Percentiles rank a stretch among this genome's conserved stretches.
phyloP scores from a whole-genome alignment of 1,284 basidiomycete species.

The Ceratobasidium sp. region DNA sequence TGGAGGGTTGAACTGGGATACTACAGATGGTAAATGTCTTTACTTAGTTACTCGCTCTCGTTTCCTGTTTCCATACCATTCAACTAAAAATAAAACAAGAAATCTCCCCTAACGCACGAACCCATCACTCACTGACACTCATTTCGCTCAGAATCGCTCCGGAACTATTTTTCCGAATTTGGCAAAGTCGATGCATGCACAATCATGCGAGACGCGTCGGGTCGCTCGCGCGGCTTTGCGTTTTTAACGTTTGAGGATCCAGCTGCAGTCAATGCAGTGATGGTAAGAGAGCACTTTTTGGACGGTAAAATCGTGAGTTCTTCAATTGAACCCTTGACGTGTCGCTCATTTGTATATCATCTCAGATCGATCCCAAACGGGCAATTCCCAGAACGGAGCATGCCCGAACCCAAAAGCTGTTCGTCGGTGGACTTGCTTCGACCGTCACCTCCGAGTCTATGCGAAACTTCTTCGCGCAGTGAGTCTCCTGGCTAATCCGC shows the following conservation, averaged over 20 bases:
- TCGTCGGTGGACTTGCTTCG: conserved; percentile 93
- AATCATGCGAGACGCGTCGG: conserved; percentile 92
- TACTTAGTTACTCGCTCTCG: conserved; percentile 18
- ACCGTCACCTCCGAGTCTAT: conserved; percentile 93
- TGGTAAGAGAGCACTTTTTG: conserved; percentile 86
- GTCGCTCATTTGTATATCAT: conserved; percentile 27
- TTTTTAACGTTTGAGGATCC: conserved; percentile 92
- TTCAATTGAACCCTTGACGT: not conserved
- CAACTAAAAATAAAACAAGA: conserved; percentile 26
- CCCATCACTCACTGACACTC: conserved; percentile 21
- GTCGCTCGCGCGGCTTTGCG: conserved; percentile 90
- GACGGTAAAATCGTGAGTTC: conserved; percentile 89
- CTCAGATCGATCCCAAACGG: conserved; percentile 98
- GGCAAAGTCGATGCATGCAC: conserved; percentile 91
- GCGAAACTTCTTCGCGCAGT: conserved; percentile 89
- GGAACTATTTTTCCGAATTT: conserved; percentile 87
- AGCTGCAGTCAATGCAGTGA: conserved; percentile 86
- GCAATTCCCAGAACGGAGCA: conserved; percentile 96
- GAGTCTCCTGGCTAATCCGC: conserved; percentile 41
- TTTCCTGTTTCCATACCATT: conserved; percentile 6
- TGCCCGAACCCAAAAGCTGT: conserved; percentile 89
- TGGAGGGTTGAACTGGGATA: conserved; percentile 96
- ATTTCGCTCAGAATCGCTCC: conserved; percentile 68
- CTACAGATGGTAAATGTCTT: conserved; percentile 76
- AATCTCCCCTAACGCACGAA: not conserved